Base-by-base conservation (phyloP, 345 rosid species). In the Noccaea bulbosa region DNA sequence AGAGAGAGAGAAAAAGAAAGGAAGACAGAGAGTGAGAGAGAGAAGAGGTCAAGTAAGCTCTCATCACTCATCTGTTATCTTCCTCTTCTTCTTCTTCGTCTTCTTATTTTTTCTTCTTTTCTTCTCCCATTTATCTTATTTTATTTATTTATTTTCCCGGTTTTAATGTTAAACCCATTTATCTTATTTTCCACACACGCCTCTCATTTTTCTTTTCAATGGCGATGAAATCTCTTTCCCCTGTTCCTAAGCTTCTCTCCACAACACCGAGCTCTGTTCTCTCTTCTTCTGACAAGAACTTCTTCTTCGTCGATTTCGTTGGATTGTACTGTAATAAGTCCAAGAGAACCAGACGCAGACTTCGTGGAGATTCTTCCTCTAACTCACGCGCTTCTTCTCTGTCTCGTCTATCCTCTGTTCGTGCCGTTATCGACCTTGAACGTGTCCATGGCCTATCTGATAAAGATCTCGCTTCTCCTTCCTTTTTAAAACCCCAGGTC, bases 271-370 rank as follows among this genome's bases (percentile, higher is more conserved):
- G 78, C 72, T 83, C 91, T 14, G 76, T 73, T 17, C 80, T 83
- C 44, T 54, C 79, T 44, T 54, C 79, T 22, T 74, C 85, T 11
- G 70, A 65, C 48, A 81, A 51, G 43, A 68, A 72, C 27, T 72
- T 78, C 53, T 78, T 87, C 48, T 75, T 79, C 80, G 88, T 85
- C 33, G 98, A 93, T 74, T 93, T 93, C 69, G 83, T 84, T 11
- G 93, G 94, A 5, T 73, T 84, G 3, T 75, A 69, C 39, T 81
- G 86, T 32, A 81, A 92, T 32, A 81, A 92, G 38, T 71, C 72
- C 14, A 86, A 75, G 65, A 59, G 78, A 11, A 46, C 78, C 3
- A 63, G 90, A 54, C 81, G 92, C 67, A 72, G 87, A 68, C 75
- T 81, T 50, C 82, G 86, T 3, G 76, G 79, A n/a, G 69, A 64